Conservation (phyloP, 2,329 filamentous ascomycete genomes). For the Neurospora sp. region DNA sequence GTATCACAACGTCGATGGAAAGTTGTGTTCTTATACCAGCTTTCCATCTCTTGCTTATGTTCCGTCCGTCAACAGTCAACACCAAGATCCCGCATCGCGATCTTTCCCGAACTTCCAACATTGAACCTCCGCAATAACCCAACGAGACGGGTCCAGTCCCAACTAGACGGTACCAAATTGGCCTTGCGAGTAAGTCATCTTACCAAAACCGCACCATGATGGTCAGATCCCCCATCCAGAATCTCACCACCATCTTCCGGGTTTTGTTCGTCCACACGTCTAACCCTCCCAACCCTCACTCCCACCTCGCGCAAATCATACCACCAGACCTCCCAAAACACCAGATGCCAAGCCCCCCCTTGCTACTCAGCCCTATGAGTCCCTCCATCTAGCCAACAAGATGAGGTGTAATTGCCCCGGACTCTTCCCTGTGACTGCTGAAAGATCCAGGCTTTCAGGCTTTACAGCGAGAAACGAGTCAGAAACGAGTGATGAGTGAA, state of each 20-base stretch:
- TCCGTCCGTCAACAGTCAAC: not conserved
- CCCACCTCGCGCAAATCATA: not conserved
- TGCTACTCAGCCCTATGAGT: not conserved
- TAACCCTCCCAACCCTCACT: not conserved
- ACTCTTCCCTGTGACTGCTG: not conserved
- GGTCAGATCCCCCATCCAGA: not conserved
- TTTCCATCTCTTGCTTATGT: not conserved
- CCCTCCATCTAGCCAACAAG: not conserved
- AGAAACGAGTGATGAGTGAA: not conserved
- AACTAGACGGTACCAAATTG: not conserved
- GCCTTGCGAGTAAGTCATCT: not conserved
- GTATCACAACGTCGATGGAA: not conserved
- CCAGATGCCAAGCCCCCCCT: not conserved
- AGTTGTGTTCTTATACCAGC: conserved; percentile 7
- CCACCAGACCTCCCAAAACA: not conserved
- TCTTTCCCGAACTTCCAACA: not conserved
- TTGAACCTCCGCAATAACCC: not conserved
- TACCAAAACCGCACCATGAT: not conserved
- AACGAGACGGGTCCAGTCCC: not conserved
- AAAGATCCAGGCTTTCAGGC: not conserved
- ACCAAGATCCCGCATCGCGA: conserved; percentile 7
- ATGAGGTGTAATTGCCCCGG: not conserved
- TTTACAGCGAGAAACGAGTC: not conserved
- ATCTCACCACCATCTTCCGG: not conserved
- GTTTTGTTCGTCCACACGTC: not conserved